These are phyloP conservation scores for Zychaea mexicana DNA, from an alignment of 371 early-diverging fungal species.

Conservation along the genomic window DNA sequence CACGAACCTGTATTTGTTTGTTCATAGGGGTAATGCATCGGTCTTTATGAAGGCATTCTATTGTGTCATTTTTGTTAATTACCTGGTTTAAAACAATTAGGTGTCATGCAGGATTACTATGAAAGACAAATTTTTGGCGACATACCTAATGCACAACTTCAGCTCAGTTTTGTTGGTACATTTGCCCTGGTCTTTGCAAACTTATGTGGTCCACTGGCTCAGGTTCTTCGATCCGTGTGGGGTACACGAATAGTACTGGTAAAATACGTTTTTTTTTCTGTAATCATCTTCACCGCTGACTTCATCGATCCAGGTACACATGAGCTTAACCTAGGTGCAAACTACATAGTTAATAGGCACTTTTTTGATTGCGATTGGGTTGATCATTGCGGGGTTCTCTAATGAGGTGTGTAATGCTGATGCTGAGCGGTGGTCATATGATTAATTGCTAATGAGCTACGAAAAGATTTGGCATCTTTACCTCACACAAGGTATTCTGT, in stretches of 20 bases:
- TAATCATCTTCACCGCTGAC: not conserved
- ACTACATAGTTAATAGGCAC: conserved; percentile 24
- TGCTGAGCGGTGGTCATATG: no score
- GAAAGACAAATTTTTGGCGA: conserved; percentile 22
- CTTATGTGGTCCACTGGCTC: conserved; percentile 30
- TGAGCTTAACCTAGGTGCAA: no score
- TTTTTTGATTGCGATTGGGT: conserved; percentile 23
- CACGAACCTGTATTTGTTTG: not conserved
- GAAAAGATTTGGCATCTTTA: conserved; percentile 64
- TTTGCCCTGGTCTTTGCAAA: conserved; percentile 31
- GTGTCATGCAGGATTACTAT: conserved; percentile 34
- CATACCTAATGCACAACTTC: conserved; percentile 12
- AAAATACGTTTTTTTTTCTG: not conserved
- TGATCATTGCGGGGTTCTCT: conserved; percentile 38
- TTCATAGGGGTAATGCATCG: conserved; percentile 1
- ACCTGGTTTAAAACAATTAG: conserved; percentile 3
- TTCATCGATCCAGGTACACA: no score
- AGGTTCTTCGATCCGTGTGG: conserved; percentile 24
- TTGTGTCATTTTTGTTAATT: not conserved
- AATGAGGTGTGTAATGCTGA: conserved; percentile 10
- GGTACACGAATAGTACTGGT: conserved; percentile 30
- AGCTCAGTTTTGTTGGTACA: conserved; percentile 45
- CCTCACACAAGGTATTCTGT: conserved; percentile 72
- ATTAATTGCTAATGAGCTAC: not conserved
- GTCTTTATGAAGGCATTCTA: not conserved